A percentile compares a stretch with the other conserved stretches of the same genome.
phyloP scores from a whole-genome alignment of 1,139 yeast species.

The Sugiyamaella pinicola region DNA sequence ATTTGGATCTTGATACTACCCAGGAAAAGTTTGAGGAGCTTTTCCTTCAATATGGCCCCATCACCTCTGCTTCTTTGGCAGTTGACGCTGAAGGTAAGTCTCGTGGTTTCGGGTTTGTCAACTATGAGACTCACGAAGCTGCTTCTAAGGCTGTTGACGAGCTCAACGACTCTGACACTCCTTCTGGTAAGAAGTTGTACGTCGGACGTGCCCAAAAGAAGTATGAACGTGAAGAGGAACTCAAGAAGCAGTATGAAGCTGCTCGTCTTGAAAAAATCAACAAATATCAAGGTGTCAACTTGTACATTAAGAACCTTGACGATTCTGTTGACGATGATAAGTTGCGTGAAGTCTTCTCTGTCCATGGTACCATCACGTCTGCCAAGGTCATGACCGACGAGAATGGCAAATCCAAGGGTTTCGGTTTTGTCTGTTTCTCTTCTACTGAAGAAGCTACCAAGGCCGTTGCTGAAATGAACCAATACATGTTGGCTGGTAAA shows the following conservation, averaged over 20 bases:
- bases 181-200: constrained; percentile 83
- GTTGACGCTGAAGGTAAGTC: constrained; percentile 86
- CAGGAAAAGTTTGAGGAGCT: constrained; percentile 68
- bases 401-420: constrained; percentile 93
- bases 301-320: constrained; percentile 95
- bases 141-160: constrained; percentile 93
- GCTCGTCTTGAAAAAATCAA: constrained; percentile 49
- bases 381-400: constrained; percentile 97
- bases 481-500: constrained; percentile 92
- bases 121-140: constrained; percentile 82
- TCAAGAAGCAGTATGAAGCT: constrained; percentile 85
- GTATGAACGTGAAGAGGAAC: constrained; percentile 95
- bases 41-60: constrained; percentile 73
- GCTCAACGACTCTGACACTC: constrained; percentile 83
- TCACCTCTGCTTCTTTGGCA: constrained; percentile 84
- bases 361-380: constrained; percentile 93
- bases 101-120: constrained; percentile 95
- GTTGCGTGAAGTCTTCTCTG: constrained; percentile 88
- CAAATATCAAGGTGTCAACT: constrained; percentile 97
- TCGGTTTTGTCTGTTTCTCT: constrained; percentile 97
- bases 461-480: constrained; percentile 99
- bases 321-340: constrained; percentile 89
- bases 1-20: constrained; percentile 74
- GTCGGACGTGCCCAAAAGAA: constrained; percentile 99
- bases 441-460: constrained; percentile 98